Evolutionary conservation across 768 basidiomycete species (phyloP).

Genomic region (Calocera cornea): DNA sequence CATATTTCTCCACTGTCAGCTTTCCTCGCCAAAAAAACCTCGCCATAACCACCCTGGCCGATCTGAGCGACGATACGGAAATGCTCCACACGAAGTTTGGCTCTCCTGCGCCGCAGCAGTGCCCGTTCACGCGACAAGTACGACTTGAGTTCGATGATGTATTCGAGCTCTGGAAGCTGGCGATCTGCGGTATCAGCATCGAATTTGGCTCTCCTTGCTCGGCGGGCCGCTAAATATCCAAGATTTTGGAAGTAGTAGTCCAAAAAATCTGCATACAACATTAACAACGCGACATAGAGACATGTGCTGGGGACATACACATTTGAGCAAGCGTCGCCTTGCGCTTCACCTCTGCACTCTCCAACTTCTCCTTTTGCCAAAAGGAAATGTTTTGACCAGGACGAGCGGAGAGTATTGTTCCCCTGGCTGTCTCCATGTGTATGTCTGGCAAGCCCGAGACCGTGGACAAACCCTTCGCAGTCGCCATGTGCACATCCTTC

Average conservation of each 20-base stretch:
- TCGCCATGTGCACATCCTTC: constrained; percentile 48
- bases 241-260: constrained; percentile 97
- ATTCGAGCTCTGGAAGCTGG: constrained; percentile 40
- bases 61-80: constrained; percentile 99
- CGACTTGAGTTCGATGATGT: constrained; percentile 71
- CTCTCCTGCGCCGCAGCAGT: constrained; percentile 75
- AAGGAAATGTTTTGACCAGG: constrained; percentile 32
- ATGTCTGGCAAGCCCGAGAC: constrained; percentile 34
- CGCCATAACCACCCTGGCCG: constrained; percentile 97
- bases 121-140: constrained; percentile 93
- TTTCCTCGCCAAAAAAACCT: constrained; percentile 90
- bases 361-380: constrained; percentile 78
- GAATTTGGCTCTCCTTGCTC: constrained; percentile 70
- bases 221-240: constrained; percentile 75
- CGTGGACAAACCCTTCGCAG: constrained; percentile 45
- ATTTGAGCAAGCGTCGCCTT: constrained; percentile 96
- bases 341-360: constrained; percentile 75
- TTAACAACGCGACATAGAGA: neutral
- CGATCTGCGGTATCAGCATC: constrained; percentile 68
- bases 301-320: constrained; percentile 36
- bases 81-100: constrained; percentile 84
- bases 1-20: constrained; percentile 93
- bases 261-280: constrained; percentile 55
- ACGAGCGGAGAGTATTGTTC: constrained; percentile 25
- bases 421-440: constrained; percentile 53